These are phyloP conservation scores for Tricholoma hemisulphureum DNA, from an alignment of 768 basidiomycete species.

Conservation along the genomic window DNA sequence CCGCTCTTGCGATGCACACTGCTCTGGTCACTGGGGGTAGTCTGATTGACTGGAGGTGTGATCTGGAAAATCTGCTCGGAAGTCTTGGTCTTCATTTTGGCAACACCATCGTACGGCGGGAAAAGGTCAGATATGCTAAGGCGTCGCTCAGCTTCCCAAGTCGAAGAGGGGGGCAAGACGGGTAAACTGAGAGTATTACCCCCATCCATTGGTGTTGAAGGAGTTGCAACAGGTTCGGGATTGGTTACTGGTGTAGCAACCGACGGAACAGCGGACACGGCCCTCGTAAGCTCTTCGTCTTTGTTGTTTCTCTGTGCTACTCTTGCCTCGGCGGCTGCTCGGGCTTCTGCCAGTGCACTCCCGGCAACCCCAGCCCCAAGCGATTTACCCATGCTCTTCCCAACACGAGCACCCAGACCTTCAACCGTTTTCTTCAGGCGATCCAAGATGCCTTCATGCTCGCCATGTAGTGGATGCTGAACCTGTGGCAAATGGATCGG, in stretches of 20 bases:
- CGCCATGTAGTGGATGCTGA: not conserved
- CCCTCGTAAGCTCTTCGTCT: conserved; percentile 37
- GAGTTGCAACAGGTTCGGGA: not conserved
- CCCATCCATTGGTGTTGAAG: not conserved
- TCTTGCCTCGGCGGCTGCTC: conserved; percentile 65
- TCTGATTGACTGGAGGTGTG: conserved; percentile 9
- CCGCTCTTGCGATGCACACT: conserved; percentile 33
- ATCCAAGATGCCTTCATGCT: conserved; percentile 55
- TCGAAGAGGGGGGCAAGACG: not conserved
- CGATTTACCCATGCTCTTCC: conserved; percentile 62
- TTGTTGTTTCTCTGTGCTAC: conserved; percentile 63
- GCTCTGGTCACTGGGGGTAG: conserved; percentile 3
- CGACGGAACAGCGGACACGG: conserved; percentile 10
- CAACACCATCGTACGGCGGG: conserved; percentile 30
- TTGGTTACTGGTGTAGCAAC: conserved; percentile 10
- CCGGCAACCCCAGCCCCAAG: conserved; percentile 55
- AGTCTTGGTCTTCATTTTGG: conserved; percentile 34
- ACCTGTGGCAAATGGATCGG: not conserved
- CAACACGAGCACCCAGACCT: conserved; percentile 56
- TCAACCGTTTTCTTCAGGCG: conserved; percentile 72
- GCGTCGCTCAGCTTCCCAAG: conserved; percentile 28
- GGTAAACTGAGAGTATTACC: not conserved
- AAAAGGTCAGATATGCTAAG: conserved; percentile 65
- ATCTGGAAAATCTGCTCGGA: conserved; percentile 27
- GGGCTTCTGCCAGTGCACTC: conserved; percentile 63